A percentile compares a stretch with the other conserved stretches of the same genome.
Evolutionary conservation across 352 stramenopile species (phyloP).

Genomic region (Phytophthora meadii): DNA sequence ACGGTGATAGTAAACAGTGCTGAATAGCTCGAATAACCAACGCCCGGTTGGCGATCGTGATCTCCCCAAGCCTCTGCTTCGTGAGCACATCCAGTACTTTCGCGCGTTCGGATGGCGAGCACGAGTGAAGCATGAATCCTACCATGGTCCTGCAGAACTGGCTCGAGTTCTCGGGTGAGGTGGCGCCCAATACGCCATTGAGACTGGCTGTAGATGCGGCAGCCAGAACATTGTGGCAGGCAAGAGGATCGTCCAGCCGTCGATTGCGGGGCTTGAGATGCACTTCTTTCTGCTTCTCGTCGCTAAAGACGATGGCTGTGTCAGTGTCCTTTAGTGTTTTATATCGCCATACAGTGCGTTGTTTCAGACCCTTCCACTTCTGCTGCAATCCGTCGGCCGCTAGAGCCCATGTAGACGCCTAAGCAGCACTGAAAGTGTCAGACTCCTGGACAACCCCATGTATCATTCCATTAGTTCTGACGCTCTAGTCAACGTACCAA

Average conservation of each 20-base stretch:
- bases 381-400: slow-evolving; percentile 77
- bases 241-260: slow-evolving; percentile 63
- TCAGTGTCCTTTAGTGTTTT: slow-evolving; percentile 79
- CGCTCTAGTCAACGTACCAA: slow-evolving; percentile 19
- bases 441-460: background rate
- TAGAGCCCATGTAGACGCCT: slow-evolving; percentile 77
- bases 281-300: slow-evolving; percentile 77
- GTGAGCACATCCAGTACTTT: slow-evolving; percentile 85
- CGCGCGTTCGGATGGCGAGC: slow-evolving; percentile 58
- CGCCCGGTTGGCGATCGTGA: slow-evolving; percentile 78
- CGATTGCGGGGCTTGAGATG: slow-evolving; percentile 68
- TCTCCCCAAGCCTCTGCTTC: slow-evolving; percentile 65
- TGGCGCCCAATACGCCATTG: slow-evolving; percentile 82
- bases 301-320: slow-evolving; percentile 77
- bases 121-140: slow-evolving; percentile 85
- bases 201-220: slow-evolving; percentile 64
- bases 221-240: slow-evolving; percentile 80
- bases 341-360: slow-evolving; percentile 84
- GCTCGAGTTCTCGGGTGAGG: slow-evolving; percentile 74
- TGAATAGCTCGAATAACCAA: slow-evolving; percentile 85
- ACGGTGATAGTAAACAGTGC: slow-evolving; percentile 70
- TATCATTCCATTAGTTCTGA: slow-evolving; percentile 4
- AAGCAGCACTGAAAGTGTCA: slow-evolving; percentile 10
- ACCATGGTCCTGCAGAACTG: slow-evolving; percentile 86
- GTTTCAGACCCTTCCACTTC: slow-evolving; percentile 86